Evolutionary conservation across 2,329 filamentous ascomycete genomes (phyloP).

Genomic region (Neonectria ditissima): DNA sequence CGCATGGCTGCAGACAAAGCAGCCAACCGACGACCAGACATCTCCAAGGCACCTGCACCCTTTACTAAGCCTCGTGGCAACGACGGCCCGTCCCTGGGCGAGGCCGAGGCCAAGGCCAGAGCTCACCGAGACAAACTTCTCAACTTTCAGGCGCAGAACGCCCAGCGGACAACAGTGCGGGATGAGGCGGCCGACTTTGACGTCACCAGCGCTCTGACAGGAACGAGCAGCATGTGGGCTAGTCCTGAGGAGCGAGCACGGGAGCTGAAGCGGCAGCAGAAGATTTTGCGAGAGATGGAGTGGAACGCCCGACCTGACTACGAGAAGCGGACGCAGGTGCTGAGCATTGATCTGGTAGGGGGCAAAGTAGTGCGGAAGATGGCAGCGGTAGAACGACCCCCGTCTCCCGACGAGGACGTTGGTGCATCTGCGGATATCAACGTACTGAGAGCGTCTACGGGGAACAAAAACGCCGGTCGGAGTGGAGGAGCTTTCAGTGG

Average conservation of each 20-base stretch:
- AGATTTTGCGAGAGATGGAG: conserved; percentile 84
- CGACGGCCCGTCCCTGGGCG: conserved; percentile 55
- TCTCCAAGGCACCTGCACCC: conserved; percentile 69
- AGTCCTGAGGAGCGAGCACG: conserved; percentile 83
- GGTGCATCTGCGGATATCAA: conserved; percentile 45
- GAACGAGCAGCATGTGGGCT: conserved; percentile 77
- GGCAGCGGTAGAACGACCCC: conserved; percentile 70
- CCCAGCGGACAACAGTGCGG: conserved; percentile 82
- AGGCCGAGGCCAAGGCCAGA: conserved; percentile 75
- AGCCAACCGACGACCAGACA: conserved; percentile 73
- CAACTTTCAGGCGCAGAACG: conserved; percentile 87
- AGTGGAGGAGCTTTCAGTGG: conserved; percentile 70
- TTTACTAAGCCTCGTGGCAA: conserved; percentile 64
- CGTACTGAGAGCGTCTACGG: conserved; percentile 49
- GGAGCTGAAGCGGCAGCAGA: conserved; percentile 88
- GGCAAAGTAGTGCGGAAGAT: conserved; percentile 81
- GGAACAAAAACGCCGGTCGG: conserved; percentile 44
- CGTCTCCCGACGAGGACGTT: conserved; percentile 62
- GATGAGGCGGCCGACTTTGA: conserved; percentile 82
- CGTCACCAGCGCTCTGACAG: conserved; percentile 58
- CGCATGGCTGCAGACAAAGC: conserved; percentile 85
- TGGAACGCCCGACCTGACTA: conserved; percentile 88
- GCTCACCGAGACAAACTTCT: conserved; percentile 86
- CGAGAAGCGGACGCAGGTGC: conserved; percentile 86
- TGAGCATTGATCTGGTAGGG: conserved; percentile 85